phyloP scores from a whole-genome alignment of 2,329 filamentous ascomycete species.

The Fusarium siculi region DNA sequence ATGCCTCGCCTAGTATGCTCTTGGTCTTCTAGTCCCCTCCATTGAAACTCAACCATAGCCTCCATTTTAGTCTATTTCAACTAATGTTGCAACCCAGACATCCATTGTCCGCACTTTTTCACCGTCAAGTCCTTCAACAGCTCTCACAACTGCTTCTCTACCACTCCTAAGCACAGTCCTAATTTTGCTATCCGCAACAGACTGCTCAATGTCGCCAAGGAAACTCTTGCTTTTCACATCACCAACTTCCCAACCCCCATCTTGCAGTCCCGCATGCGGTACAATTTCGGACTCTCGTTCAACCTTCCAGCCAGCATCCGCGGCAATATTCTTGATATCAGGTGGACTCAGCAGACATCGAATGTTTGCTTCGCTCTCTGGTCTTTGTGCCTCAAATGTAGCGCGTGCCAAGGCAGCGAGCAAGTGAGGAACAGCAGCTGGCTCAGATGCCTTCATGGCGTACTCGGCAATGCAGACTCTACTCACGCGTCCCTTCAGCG shows the following conservation, averaged over 20 bases:
- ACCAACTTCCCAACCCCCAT: constrained; percentile 8
- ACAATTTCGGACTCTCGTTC: background rate
- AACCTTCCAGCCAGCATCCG: background rate
- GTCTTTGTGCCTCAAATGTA: constrained; percentile 2
- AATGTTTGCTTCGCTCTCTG: constrained; percentile 1
- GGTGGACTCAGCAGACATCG: background rate
- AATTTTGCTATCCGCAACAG: background rate
- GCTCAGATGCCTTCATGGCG: constrained; percentile 9
- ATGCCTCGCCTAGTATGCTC: no score
- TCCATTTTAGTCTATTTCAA: background rate
- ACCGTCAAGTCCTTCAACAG: background rate
- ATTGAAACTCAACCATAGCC: no score
- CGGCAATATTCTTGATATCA: background rate
- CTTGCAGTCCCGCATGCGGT: background rate
- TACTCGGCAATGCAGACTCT: constrained; percentile 15
- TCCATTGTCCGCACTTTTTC: constrained; percentile 1
- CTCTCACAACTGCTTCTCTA: background rate
- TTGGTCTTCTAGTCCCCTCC: no score
- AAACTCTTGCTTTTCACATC: background rate
- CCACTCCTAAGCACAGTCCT: background rate
- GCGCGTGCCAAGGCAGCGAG: constrained; percentile 2
- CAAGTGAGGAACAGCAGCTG: background rate
- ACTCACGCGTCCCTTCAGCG: background rate
- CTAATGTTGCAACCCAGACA: constrained; percentile 5
- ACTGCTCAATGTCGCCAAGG: background rate